Conservation (phyloP, 1,284 basidiomycete species). For the Marasmius sp. region DNA sequence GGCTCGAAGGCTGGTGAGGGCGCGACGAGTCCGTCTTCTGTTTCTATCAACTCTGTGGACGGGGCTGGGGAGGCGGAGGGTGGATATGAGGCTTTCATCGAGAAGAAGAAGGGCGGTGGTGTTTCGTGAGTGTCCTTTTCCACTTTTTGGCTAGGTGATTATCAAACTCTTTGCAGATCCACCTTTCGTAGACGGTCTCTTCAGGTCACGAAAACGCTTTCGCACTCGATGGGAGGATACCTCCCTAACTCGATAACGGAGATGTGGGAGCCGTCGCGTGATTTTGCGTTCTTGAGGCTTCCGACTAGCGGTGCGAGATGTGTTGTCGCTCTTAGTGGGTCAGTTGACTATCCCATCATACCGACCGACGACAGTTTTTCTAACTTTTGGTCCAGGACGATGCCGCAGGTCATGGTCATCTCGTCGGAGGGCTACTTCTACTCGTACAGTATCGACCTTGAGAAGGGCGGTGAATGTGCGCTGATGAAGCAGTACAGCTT, state of each 20-base stretch:
- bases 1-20: neutral
- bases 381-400: slow-evolving; percentile 54
- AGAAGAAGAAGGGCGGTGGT: slow-evolving; percentile 62
- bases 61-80: slow-evolving; percentile 57
- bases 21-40: slow-evolving; percentile 31
- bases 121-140: slow-evolving; percentile 44
- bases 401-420: slow-evolving; percentile 96
- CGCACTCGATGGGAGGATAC: slow-evolving; percentile 86
- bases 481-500: slow-evolving; percentile 88
- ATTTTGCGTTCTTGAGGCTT: slow-evolving; percentile 91
- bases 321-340: slow-evolving; percentile 87
- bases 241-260: slow-evolving; percentile 90
- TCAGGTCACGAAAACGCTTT: slow-evolving; percentile 78
- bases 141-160: slow-evolving; percentile 4
- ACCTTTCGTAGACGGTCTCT: slow-evolving; percentile 72
- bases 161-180: slow-evolving; percentile 34
- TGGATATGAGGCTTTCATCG: slow-evolving; percentile 76
- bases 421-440: slow-evolving; percentile 96
- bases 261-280: slow-evolving; percentile 95
- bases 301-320: slow-evolving; percentile 81
- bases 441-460: slow-evolving; percentile 93
- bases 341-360: slow-evolving; percentile 30
- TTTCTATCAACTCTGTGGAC: slow-evolving; percentile 59
- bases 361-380: neutral
- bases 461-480: slow-evolving; percentile 94